Evolutionary conservation across 1,284 basidiomycete species (phyloP), one percentile per base, ranked within the genome.

Genomic region (Sanguinoderma infundibulare): DNA sequence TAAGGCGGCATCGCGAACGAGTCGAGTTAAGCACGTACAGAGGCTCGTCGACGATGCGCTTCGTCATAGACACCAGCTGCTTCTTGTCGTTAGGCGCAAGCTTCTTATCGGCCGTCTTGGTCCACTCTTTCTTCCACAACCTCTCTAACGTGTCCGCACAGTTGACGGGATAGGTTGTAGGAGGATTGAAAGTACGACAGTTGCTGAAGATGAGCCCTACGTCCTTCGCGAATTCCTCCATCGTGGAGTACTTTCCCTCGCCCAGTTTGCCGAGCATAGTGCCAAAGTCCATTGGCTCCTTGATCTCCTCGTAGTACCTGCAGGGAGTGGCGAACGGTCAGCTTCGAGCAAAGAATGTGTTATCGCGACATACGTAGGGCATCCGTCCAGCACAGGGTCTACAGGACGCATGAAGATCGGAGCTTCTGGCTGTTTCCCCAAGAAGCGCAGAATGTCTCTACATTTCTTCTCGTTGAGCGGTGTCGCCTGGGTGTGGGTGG

Each of bases 221-320:
- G 70, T 98, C 97, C 61, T 83, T 81, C 38, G 85, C 88, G 66
- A 99, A 90, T 2, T 91, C 87, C 57, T 92, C 92, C 88, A 95
- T 93, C 0, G 84, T 89, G 20, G 78, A 70, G 75, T 98, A 98
- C 70, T 83, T 81, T 52, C 83, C 84, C 57, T 82, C 75, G 40
- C 83, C 82, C 55, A 98, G 78, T 72, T 94, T 96, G 53, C 80
- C 81, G 36, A 77, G 75, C 72, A 98, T 94, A 10, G 96, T 98
- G 10, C 87, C 87, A 58, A 98, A 89, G 77, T 99, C 96, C 95
- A 98, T 99, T 6, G 98, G 98, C 65, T 91, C 78, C 66, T 87
- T 81, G 73, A 99, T 98, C 78, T 98, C 98, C 10, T 98, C 88
- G 61, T 92, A 88, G 74, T 99, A 99, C 17, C 94, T 96, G 67